Percentiles rank a stretch among this genome's conserved stretches.
These are phyloP conservation scores for Volvox reticuliferus DNA, from an alignment of 139 green algal species.

Conservation along the genomic window DNA sequence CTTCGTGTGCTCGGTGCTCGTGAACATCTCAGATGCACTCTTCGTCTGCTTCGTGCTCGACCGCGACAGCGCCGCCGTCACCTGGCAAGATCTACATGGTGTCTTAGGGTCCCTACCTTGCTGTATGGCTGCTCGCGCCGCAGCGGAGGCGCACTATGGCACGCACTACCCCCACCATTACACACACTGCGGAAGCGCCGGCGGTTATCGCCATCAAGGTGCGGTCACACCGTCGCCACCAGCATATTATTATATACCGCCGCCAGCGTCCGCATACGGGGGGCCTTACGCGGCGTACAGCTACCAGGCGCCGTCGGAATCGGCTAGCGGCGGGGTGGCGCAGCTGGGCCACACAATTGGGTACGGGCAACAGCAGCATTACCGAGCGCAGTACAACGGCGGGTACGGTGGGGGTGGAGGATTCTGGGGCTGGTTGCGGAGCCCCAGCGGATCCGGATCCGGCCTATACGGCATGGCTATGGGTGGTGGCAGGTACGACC, in stretches of 20 bases:
- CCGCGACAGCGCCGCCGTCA: slow-evolving; percentile 5
- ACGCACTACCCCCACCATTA: neutral
- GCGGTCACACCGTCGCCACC: no score
- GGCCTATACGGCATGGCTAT: slow-evolving; percentile 20
- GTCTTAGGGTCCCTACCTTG: slow-evolving; percentile 7
- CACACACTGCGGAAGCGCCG: neutral
- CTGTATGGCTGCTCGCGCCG: neutral
- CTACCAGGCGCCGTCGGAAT: neutral
- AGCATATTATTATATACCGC: neutral
- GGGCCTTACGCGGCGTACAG: neutral
- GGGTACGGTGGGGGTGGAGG: neutral
- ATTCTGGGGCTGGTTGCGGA: slow-evolving; percentile 47
- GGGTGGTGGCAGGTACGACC: neutral
- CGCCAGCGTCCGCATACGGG: neutral
- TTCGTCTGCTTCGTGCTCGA: slow-evolving; percentile 38
- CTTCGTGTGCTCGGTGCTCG: slow-evolving; percentile 20
- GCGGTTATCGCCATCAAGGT: neutral
- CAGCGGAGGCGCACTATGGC: neutral
- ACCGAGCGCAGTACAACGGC: neutral
- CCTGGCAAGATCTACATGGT: slow-evolving; percentile 25
- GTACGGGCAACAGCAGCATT: neutral
- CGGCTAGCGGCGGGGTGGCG: neutral
- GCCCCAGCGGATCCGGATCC: slow-evolving; percentile 10
- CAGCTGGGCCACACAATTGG: neutral
- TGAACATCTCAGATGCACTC: slow-evolving; percentile 26